Percentiles rank a stretch among this genome's conserved stretches.
Evolutionary conservation across 371 early-diverging fungal species (phyloP).

Genomic region (Synchytrium microbalum): DNA sequence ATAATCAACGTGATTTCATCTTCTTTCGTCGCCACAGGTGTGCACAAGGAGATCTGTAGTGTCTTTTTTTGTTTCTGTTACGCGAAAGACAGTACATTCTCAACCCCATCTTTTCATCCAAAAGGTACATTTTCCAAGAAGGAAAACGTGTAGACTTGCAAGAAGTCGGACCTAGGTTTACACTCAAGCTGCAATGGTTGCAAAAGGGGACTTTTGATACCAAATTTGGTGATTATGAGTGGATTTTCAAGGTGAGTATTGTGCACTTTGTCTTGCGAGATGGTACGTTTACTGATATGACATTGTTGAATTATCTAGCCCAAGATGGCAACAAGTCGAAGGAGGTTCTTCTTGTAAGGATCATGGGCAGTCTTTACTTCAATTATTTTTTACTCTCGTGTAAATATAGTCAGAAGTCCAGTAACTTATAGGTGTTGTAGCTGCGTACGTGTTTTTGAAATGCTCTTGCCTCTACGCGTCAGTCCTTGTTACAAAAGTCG

Average conservation of each 20-base stretch:
- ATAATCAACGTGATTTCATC: conserved; percentile 98
- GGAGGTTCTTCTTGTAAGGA: conserved; percentile 32
- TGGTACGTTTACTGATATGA: neutral
- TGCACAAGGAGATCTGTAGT: conserved; percentile 2
- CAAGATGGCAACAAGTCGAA: conserved; percentile 39
- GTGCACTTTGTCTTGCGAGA: neutral
- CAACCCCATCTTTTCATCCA: neutral
- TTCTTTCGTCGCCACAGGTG: conserved; percentile 95
- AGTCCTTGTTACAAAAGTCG: neutral
- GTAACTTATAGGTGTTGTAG: too few species aligned
- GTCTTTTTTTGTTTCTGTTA: neutral
- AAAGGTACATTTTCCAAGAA: conserved; percentile 76
- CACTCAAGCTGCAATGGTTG: conserved; percentile 85
- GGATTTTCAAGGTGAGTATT: conserved; percentile 68
- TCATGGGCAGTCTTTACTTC: too few species aligned
- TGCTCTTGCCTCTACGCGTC: neutral
- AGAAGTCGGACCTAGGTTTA: conserved; percentile 96
- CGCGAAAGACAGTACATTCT: neutral
- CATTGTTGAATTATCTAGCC: conserved; percentile 19
- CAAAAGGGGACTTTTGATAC: conserved; percentile 91
- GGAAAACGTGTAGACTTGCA: conserved; percentile 85
- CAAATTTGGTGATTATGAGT: conserved; percentile 84
- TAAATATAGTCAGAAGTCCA: too few species aligned
- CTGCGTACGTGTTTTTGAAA: too few species aligned
- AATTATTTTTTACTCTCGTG: too few species aligned